A percentile compares a stretch with the other conserved stretches of the same genome.
These are phyloP conservation scores for Trypanosoma avium DNA, from an alignment of 208 protist species.

Conservation along the genomic window DNA sequence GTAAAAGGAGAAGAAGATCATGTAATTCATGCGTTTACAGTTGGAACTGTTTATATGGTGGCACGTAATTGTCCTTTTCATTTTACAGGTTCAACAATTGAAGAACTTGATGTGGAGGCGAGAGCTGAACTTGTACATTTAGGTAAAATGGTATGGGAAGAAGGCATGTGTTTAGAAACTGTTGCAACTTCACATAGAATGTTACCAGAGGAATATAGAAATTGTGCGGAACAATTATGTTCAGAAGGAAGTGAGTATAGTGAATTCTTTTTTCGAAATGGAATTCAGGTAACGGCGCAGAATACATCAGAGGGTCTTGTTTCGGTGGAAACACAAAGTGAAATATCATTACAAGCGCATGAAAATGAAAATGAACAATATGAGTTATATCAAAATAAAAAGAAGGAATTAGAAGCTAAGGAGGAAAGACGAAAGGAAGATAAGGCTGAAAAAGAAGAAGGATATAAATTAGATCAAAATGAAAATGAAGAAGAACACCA, in stretches of 20 bases:
- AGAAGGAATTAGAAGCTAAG: neutral
- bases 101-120: slow-evolving; percentile 60
- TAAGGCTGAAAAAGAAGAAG: too few relatives aligned
- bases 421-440: too few relatives aligned
- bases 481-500: neutral
- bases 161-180: slow-evolving; percentile 68
- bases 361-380: neutral
- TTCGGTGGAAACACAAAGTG: neutral
- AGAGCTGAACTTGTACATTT: slow-evolving; percentile 73
- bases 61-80: slow-evolving; percentile 58
- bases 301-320: too few relatives aligned
- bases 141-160: slow-evolving; percentile 82
- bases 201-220: slow-evolving; percentile 71
- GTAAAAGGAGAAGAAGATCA: slow-evolving; percentile 49
- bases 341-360: neutral
- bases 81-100: slow-evolving; percentile 68
- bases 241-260: slow-evolving; percentile 30
- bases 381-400: neutral
- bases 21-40: slow-evolving; percentile 80
- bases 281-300: slow-evolving; percentile 43
- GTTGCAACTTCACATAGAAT: slow-evolving; percentile 78
- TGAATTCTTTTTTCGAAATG: slow-evolving; percentile 86
- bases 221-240: slow-evolving; percentile 42
- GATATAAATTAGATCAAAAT: too few relatives aligned
- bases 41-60: slow-evolving; percentile 80